Conservation (phyloP, 2,329 filamentous ascomycete species). For the Amauroascus niger region DNA sequence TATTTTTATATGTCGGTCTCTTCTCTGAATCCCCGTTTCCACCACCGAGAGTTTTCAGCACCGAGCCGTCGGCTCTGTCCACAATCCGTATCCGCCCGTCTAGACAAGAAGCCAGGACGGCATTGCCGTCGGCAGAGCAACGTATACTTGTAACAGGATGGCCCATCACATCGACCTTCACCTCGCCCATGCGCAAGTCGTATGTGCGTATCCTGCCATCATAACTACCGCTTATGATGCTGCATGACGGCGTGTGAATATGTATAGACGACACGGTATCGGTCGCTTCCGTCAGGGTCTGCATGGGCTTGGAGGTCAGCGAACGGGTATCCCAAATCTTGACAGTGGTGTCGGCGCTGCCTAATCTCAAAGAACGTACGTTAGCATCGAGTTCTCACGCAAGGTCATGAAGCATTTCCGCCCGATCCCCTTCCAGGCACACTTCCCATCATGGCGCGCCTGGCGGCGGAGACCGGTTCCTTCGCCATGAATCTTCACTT, state of each 20-base stretch:
- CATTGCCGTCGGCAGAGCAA: conserved; percentile 61
- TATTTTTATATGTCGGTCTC: conserved; percentile 46
- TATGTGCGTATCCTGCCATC: conserved; percentile 75
- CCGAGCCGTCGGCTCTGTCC: conserved; percentile 63
- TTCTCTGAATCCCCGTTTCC: conserved; percentile 5
- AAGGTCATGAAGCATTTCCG: not conserved
- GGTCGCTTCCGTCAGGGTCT: conserved; percentile 33
- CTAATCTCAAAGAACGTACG: conserved; percentile 17
- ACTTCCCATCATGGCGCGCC: not conserved
- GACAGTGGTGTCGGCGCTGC: conserved; percentile 37
- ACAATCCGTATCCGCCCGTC: conserved; percentile 71
- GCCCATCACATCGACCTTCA: conserved; percentile 58
- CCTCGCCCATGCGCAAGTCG: conserved; percentile 66
- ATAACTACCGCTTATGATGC: conserved; percentile 65
- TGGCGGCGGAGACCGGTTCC: not conserved
- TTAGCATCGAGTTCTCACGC: not conserved
- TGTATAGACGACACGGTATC: conserved; percentile 36
- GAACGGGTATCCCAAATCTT: conserved; percentile 37
- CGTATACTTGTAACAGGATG: conserved; percentile 64
- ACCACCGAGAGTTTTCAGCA: conserved; percentile 61
- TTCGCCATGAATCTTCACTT: not conserved
- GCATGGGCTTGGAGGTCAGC: conserved; percentile 35
- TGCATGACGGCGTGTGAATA: conserved; percentile 32
- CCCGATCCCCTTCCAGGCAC: not conserved
- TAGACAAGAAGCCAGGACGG: conserved; percentile 62